Base-by-base conservation (phyloP, 2,329 filamentous ascomycete genomes). In the Hypoxylon sp. region DNA sequence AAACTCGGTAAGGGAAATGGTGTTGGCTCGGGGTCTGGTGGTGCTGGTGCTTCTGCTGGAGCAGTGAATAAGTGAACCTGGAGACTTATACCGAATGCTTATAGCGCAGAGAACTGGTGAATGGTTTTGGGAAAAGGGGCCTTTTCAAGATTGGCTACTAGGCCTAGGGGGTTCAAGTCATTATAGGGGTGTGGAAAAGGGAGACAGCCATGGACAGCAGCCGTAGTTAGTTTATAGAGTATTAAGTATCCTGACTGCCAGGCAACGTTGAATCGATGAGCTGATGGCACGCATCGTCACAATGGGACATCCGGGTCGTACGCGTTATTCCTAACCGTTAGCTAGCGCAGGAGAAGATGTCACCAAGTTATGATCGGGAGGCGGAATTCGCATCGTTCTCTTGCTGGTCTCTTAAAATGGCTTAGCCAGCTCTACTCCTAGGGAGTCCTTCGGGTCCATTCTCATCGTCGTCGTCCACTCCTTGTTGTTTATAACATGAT, bases 171-270 rank as follows among this genome's bases (percentile, higher is more conserved):
- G 2, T 49, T 24, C 30, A 14, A 12, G 8, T 20, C 30, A 20
- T 53, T n/a, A 14, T 11, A 28, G n/a, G 36, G 33, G 20, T n/a
- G 50, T 36, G 18, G 24, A 51, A 45, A 38, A 33, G 8, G 22
- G 24, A 20, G 48, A 53, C 14, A 18, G 20, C 18, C 24, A 61
- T 44, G 16, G 38, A 55, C 36, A 50, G 16, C 40, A 63, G 48
- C 55, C 45, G 36, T 58, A 52, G 54, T 51, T 56, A 58, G 33
- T 44, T 63, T 69, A 67, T 65, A 38, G 45, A 67, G 61, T 64
- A 67, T 64, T 59, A 46, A 49, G 58, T 64, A 69, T 46, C 32
- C 49, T 53, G 14, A 36, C 18, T 49, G 33, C 52, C 24, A 33
- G 12, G 18, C 11, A 53, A 42, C 57, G 30, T 36, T 40, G 20